Conservation (phyloP, 306 rosid genomes). For the Gillenia trifoliata region DNA sequence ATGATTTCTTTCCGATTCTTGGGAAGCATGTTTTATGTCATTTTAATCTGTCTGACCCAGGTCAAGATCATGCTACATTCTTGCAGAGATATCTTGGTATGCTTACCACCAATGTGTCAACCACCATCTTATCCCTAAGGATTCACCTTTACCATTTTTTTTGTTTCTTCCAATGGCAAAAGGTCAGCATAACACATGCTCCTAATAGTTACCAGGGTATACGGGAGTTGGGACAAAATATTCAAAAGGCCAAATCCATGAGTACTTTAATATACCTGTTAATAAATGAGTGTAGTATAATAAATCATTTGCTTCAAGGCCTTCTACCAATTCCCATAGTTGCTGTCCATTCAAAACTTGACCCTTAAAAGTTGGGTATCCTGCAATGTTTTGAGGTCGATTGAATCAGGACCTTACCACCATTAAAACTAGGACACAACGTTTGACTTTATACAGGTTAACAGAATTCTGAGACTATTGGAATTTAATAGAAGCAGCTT, state of each 20-base stretch:
- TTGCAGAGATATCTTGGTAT: not conserved
- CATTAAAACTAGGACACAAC: slow-evolving; percentile 23
- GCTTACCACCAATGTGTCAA: not conserved
- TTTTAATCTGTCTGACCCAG: not conserved
- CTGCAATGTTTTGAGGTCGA: slow-evolving; percentile 39
- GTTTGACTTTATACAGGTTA: slow-evolving; percentile 21
- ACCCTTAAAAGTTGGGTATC: slow-evolving; percentile 84
- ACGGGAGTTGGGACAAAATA: not conserved
- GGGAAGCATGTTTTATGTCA: not conserved
- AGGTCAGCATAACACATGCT: not conserved
- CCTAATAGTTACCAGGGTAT: not conserved
- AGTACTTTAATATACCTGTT: slow-evolving; percentile 43
- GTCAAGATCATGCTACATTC: not conserved
- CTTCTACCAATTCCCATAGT: slow-evolving; percentile 67
- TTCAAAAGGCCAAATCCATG: not conserved
- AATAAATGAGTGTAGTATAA: slow-evolving; percentile 78
- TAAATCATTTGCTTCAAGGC: slow-evolving; percentile 70
- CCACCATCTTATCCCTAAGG: not conserved
- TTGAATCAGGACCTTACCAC: slow-evolving; percentile 26
- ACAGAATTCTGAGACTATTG: slow-evolving; percentile 38
- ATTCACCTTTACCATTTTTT: not conserved
- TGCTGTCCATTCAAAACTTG: slow-evolving; percentile 81
- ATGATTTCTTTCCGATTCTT: not conserved
- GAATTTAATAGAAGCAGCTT: slow-evolving; percentile 53
- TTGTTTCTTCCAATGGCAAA: not conserved